Evolutionary conservation across 768 basidiomycete genomes (phyloP).

Genomic region (Postia placenta): DNA sequence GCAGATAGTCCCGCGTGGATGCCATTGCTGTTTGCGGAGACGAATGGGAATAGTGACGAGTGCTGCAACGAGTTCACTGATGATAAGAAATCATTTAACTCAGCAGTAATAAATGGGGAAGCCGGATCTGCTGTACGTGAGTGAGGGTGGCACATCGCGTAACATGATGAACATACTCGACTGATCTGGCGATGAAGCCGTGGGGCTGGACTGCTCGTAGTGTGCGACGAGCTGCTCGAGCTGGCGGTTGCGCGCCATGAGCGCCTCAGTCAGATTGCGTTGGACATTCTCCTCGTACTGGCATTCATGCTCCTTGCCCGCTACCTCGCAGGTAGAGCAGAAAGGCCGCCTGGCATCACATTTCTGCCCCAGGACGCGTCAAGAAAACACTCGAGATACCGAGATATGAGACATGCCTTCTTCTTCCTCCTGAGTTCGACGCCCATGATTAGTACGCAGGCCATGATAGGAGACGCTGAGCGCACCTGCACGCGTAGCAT

Average conservation of each 20-base stretch:
- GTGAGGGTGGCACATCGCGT: not conserved
- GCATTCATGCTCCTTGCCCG: conserved; percentile 19
- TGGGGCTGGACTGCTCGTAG: conserved; percentile 7
- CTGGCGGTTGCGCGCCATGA: conserved; percentile 13
- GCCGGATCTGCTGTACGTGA: not conserved
- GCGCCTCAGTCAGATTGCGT: conserved; percentile 12
- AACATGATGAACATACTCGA: not conserved
- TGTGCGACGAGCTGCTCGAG: conserved; percentile 16
- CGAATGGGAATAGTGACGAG: not conserved
- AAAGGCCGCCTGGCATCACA: conserved; percentile 20
- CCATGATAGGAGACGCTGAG: not conserved
- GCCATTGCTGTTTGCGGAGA: not conserved
- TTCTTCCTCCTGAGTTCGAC: conserved; percentile 17
- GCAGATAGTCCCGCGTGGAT: not conserved
- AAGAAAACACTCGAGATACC: not conserved
- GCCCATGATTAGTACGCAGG: not conserved
- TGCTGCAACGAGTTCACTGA: not conserved
- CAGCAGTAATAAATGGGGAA: not conserved
- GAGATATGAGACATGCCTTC: conserved; percentile 12
- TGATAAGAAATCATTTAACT: not conserved
- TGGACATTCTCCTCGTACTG: conserved; percentile 19
- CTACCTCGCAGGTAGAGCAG: conserved; percentile 19
- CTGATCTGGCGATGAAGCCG: not conserved
- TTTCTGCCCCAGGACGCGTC: conserved; percentile 10
- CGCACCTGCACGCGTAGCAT: conserved; percentile 19